A percentile compares a stretch with the other conserved stretches of the same genome.
These are phyloP conservation scores for Olyra latifolia DNA, from an alignment of 176 grass and related monocot genomes.

Conservation along the genomic window DNA sequence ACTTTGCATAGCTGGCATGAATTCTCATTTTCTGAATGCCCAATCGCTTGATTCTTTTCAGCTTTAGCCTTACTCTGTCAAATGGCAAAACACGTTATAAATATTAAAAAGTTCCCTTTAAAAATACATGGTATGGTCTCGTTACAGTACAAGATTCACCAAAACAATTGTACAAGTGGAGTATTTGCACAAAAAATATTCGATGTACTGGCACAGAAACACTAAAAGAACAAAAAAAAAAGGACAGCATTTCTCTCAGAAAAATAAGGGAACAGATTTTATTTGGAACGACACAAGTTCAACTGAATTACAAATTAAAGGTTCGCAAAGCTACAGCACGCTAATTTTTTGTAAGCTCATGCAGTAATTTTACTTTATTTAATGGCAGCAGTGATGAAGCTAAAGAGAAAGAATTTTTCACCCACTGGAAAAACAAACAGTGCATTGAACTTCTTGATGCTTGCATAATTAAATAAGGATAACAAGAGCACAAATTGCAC, in stretches of 20 bases:
- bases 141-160: slow-evolving; percentile 27
- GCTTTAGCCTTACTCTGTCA: slow-evolving; percentile 96
- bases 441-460: not conserved
- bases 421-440: not conserved
- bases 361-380: slow-evolving; percentile 11
- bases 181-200: slow-evolving; percentile 10
- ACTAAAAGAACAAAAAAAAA: slow-evolving; percentile 8
- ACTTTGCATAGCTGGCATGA: slow-evolving; percentile 98
- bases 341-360: not conserved
- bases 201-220: slow-evolving; percentile 10
- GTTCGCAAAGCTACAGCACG: not conserved
- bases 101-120: slow-evolving; percentile 22
- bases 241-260: slow-evolving; percentile 4
- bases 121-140: slow-evolving; percentile 22
- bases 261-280: not conserved
- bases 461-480: not conserved
- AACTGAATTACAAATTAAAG: not conserved
- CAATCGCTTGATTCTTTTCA: slow-evolving; percentile 95
- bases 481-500: slow-evolving; percentile 9
- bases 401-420: not conserved
- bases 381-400: not conserved
- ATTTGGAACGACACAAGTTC: slow-evolving; percentile 4
- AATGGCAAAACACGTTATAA: slow-evolving; percentile 29
- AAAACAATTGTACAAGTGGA: slow-evolving; percentile 16
- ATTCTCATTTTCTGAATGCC: slow-evolving; percentile 89